phyloP scores from a whole-genome alignment of 2,329 filamentous ascomycete species.

The Monilinia vaccinii-corymbosi region DNA sequence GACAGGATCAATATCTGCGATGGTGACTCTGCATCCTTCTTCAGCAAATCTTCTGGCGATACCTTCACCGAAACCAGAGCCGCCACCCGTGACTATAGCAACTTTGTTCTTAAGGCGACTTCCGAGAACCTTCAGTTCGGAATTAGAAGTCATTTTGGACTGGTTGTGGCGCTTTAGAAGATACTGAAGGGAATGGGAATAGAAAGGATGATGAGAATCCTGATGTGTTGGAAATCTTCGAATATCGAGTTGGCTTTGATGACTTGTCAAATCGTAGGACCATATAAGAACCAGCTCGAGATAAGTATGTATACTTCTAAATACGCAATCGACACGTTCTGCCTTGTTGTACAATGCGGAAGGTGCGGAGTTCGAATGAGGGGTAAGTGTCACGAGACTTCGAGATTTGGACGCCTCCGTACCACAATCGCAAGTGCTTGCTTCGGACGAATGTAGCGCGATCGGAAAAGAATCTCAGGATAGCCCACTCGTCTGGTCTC shows the following conservation, averaged over 20 bases:
- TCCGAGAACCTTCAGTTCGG: constrained; percentile 17
- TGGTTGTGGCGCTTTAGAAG: not conserved
- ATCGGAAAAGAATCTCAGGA: not conserved
- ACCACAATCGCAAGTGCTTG: not conserved
- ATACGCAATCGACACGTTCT: not conserved
- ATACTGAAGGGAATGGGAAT: not conserved
- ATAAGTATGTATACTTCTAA: too few relatives aligned
- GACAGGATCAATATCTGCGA: constrained; percentile 50
- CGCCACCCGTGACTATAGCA: constrained; percentile 50
- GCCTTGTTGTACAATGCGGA: not conserved
- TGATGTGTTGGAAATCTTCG: not conserved
- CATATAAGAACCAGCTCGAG: too few relatives aligned
- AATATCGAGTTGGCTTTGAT: not conserved
- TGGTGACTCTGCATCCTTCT: constrained; percentile 52
- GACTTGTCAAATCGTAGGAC: not conserved
- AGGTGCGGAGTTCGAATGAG: constrained; percentile 1
- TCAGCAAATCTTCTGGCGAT: constrained; percentile 49
- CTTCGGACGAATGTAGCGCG: not conserved
- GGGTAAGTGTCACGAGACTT: constrained; percentile 5
- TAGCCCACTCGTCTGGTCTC: not conserved
- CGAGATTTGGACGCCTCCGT: not conserved
- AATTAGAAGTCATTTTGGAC: constrained; percentile 9
- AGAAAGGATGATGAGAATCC: not conserved
- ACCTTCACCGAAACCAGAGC: constrained; percentile 54
- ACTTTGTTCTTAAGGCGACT: constrained; percentile 42